Base-by-base conservation (phyloP, 768 basidiomycete species). In the Termitomyces sp. region DNA sequence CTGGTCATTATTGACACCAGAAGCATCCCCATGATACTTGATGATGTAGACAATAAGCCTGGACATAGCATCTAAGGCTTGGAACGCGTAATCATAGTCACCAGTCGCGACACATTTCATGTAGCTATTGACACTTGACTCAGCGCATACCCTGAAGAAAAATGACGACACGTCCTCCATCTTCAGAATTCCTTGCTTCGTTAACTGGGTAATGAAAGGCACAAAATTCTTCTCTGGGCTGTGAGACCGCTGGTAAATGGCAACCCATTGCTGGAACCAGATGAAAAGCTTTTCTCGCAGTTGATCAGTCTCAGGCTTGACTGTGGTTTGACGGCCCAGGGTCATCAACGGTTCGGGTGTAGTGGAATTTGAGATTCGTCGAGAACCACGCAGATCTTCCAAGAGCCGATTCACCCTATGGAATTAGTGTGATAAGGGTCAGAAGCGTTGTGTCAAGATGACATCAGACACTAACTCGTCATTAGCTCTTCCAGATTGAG, bases 11-110 rank as follows among this genome's bases (percentile, higher is more conserved):
- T 95, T 92, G 61, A 92, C 82, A 10, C 92, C 94, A 12, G 90
- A 87, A 32, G 95, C 92, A 76, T 99, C 97, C 11, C 96, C 97
- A 67, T 98, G 96, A 73, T 98, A 98, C 79, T 98, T 98, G 85
- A 98, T 95, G 77, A 99, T 96, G 74, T 97, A 94, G 40, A 94
- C 91, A 65, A 99, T 93, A 63, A 99, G 81, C 65, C 94, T 86
- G 42, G 96, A 94, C 81, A 98, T 87, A 1, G 97, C 95, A 73
- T 99, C 97, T 68, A 98, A 80, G 15, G 94, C 91, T 71, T 93
- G 94, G 80, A 96, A 98, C 29, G 92, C 86, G 60, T 85, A 84
- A 40, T 85, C 84, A 63, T 82, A 85, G 68, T 94, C 90, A 49
- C 89, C 88, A 10, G 86, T 78, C 31, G 87, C 82, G 40, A 89